phyloP scores from a whole-genome alignment of 1,139 yeast genomes.

The Hemisphaericaspora lyxosophila region DNA sequence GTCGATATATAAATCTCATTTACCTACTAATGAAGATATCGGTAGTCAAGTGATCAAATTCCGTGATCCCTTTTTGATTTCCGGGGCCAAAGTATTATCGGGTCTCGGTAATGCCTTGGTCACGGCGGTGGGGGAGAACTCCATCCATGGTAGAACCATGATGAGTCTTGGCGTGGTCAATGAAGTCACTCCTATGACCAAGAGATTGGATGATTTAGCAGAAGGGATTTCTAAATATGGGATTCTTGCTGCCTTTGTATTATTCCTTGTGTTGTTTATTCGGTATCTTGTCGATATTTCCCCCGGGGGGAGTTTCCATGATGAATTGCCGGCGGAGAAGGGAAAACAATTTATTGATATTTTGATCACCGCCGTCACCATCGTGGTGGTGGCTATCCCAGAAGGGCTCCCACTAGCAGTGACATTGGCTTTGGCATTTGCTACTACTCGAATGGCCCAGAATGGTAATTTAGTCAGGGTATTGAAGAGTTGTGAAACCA shows the following conservation, averaged over 20 bases:
- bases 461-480: constrained; percentile 96
- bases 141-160: constrained; percentile 92
- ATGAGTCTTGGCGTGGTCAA: constrained; percentile 69
- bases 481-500: constrained; percentile 90
- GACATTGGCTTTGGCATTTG: constrained; percentile 93
- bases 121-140: constrained; percentile 86
- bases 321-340: constrained; percentile 63
- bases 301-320: constrained; percentile 45
- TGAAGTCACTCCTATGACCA: constrained; percentile 88
- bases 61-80: constrained; percentile 78
- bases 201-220: constrained; percentile 76
- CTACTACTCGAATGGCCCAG: constrained; percentile 96
- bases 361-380: constrained; percentile 85
- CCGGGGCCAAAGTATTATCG: constrained; percentile 84
- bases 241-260: constrained; percentile 72
- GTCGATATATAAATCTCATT: constrained; percentile 26
- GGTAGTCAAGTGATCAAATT: constrained; percentile 46
- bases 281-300: constrained; percentile 72
- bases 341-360: constrained; percentile 84
- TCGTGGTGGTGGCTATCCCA: constrained; percentile 96
- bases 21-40: constrained; percentile 45
- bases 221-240: constrained; percentile 95
- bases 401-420: constrained; percentile 98
- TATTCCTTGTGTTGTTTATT: constrained; percentile 76
- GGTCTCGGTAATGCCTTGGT: constrained; percentile 87